Evolutionary conservation across 2,329 filamentous ascomycete species (phyloP), one percentile per base, ranked within the genome.

Genomic region (Didymella exigua): DNA sequence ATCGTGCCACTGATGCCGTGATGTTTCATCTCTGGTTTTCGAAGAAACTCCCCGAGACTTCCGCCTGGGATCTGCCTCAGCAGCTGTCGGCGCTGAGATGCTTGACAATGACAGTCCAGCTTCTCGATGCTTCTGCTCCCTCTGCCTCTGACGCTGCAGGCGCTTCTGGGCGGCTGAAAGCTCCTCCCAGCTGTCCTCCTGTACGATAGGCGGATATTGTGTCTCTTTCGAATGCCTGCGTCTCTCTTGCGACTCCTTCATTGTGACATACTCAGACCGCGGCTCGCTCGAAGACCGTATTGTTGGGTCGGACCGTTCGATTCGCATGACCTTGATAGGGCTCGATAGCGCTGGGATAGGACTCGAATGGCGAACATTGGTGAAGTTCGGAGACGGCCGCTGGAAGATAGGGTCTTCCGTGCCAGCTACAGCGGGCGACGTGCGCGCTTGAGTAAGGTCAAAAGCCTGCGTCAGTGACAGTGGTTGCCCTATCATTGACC

Each of bases 381-480:
- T 59, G 47, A 78, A 71, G 48, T 78, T 77, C 5, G 79, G 79
- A 16, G 78, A 80, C 2, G 78, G 79, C 18, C 78, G 75, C 30
- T 76, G 75, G 49, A 77, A 73, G 16, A 79, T 64, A 1, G 76
- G 71, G 58, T 81, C 78, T 14, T 78, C 79, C n/a, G 63, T 69
- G 2, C 57, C 67, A 50, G 74, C 74, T 16, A 69, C 61, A 4
- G 72, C 59, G 16, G 78, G 78, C 21, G 79, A 80, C 0, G 79
- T 80, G 16, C 69, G 70, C 19, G 75, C 76, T 57, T 79, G 79
- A 1, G 78, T 80, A 23, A 76, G 74, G 44, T 76, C 71, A 61
- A 80, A 81, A 11, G 76, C 67, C 53, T 81, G 79, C 7, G 78
- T 80, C 23, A 78, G 69, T 30, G 75, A 78, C 67, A 81, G 70